Evolutionary conservation across 1,284 basidiomycete genomes (phyloP).

Genomic region (Grifola frondosa): DNA sequence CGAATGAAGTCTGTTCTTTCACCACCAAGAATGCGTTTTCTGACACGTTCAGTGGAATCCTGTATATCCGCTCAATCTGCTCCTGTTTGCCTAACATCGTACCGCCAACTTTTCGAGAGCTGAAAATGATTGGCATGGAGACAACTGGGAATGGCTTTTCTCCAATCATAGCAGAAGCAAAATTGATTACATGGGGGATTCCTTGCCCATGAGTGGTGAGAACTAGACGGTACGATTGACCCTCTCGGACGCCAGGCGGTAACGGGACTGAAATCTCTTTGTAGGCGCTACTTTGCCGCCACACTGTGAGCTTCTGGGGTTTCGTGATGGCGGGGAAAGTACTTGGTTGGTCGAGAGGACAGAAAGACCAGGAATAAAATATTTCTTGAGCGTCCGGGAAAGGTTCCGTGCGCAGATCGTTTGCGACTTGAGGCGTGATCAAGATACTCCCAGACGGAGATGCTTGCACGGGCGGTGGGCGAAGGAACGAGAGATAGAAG

Average conservation of each 20-base stretch:
- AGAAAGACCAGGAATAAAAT: constrained; percentile 36
- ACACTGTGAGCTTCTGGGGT: constrained; percentile 70
- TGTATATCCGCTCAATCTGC: constrained; percentile 62
- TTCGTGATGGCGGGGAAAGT: constrained; percentile 32
- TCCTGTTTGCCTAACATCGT: constrained; percentile 59
- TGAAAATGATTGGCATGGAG: constrained; percentile 66
- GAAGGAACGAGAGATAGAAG: constrained; percentile 75
- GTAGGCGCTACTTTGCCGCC: constrained; percentile 63
- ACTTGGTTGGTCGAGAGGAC: constrained; percentile 3
- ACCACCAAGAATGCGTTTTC: constrained; percentile 44
- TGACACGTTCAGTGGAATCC: constrained; percentile 29
- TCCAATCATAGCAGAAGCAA: constrained; percentile 35
- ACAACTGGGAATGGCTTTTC: constrained; percentile 53
- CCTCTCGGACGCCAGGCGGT: constrained; percentile 51
- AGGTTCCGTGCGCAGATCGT: constrained; percentile 75
- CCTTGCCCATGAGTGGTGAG: constrained; percentile 41
- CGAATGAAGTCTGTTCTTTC: constrained; percentile 81
- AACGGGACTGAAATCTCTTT: constrained; percentile 67
- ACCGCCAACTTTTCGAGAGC: constrained; percentile 19
- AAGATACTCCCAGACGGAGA: constrained; percentile 41
- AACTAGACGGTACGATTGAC: constrained; percentile 64
- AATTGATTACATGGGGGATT: constrained; percentile 29
- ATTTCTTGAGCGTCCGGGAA: constrained; percentile 49
- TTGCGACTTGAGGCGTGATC: constrained; percentile 74
- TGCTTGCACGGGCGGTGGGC: constrained; percentile 62